Evolutionary conservation across 225 moss, liverwort and hornwort species (phyloP).

Genomic region (Marchantia polymorpha): DNA sequence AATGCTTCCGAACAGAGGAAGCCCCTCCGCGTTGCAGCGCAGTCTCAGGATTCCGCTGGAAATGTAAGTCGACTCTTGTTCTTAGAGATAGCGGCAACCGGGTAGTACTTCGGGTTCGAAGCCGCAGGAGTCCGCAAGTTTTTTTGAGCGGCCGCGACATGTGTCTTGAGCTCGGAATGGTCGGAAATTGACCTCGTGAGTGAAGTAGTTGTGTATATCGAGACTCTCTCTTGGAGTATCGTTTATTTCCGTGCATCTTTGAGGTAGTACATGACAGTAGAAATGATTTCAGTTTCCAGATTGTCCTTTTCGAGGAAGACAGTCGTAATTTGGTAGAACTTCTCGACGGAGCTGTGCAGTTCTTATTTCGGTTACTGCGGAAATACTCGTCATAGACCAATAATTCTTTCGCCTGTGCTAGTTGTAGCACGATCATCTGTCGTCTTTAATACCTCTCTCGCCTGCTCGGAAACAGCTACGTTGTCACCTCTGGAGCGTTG

Average conservation of each 20-base stretch:
- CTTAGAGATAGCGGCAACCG: neutral
- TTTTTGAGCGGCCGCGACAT: neutral
- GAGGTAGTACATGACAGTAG: too few species aligned
- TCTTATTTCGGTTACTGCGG: neutral
- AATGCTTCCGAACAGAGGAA: neutral
- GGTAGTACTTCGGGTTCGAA: neutral
- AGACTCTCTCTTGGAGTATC: too few species aligned
- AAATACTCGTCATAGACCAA: neutral
- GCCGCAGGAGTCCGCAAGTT: neutral
- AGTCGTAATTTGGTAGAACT: too few species aligned
- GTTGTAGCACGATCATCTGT: neutral
- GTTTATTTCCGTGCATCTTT: too few species aligned
- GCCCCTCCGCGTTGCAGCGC: constrained; percentile 9
- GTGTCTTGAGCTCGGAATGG: neutral
- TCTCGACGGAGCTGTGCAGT: too few species aligned
- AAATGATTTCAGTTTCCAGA: too few species aligned
- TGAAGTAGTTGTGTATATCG: too few species aligned
- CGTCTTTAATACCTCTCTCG: too few species aligned
- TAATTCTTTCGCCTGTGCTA: neutral
- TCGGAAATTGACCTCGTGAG: neutral
- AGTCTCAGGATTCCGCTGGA: constrained; percentile 24
- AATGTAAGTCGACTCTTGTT: constrained; percentile 11
- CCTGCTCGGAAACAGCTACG: neutral
- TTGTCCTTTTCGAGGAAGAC: too few species aligned
- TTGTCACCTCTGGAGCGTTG: neutral